Evolutionary conservation across 805 yeast species (phyloP), one percentile per base, ranked within the genome.

Genomic region (Ogataea ganodermae): DNA sequence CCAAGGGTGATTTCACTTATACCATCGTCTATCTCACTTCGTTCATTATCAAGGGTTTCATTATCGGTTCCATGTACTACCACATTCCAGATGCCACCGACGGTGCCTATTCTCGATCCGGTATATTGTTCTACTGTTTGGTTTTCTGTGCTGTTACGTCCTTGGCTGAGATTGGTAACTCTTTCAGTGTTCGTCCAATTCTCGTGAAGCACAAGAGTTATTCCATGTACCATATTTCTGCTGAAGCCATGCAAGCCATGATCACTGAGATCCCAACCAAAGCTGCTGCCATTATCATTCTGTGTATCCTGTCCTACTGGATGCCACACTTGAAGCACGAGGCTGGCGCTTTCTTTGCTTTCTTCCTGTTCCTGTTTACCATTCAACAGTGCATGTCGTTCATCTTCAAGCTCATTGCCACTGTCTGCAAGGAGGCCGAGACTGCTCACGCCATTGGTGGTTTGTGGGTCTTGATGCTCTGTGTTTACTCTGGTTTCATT

Each of bases 101-200:
- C 14, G 81, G 84, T 52, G 80, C 83, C 44, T 80, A 75, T 61
- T 76, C 79, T 47, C 73, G 86, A 66, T 82, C 83, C 64, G 84
- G 85, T 58, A 69, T 80, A 37, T 66, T 83, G 65, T 82, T 81
- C 63, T 81, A 78, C 59, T 79, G 81, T 48, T 73, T 80, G 36
- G 69, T 83, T 49, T 81, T 76, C 58, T 80, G 80, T 67, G 83
- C 84, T 35, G 74, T 81, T 53, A 75, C 84, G 2, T 79, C 86
- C 6, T 68, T 82, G 49, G 81, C 84, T 62, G 87, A 81, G 68
- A 80, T 83, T 55, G 76, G 82, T 58, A 69, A 79, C 21, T 73
- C 82, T 42, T 82, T 79, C 60, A 77, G 79, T 43, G 78, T 77
- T 41, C 77, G 86, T 71, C 78, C 81, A 14, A 80, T 82, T 55